Base-by-base conservation (phyloP, 2,329 filamentous ascomycete genomes). In the Intubia oerlemansii region DNA sequence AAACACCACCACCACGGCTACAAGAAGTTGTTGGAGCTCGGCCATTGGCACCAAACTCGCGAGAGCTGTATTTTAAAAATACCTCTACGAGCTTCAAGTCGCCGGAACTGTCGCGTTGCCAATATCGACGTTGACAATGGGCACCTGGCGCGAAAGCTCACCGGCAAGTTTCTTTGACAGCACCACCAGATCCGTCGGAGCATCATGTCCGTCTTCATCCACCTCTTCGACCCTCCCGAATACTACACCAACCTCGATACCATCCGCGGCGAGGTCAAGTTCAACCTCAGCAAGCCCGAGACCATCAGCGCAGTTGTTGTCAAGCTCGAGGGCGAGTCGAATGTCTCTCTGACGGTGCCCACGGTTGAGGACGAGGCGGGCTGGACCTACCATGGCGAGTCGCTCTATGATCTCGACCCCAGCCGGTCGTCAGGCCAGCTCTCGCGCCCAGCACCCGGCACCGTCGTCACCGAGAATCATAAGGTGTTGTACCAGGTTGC, bases 191-290 rank as follows among this genome's bases (percentile, higher is more conserved):
- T n/a, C n/a, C n/a, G n/a, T n/a, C n/a, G n/a, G n/a, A n/a, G n/a
- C n/a, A n/a, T n/a, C 13, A 20, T 76, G 71, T 69, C 71, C 27
- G 65, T 78, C 42, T 59, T 65, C 34, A 67, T 81, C 41, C 52
- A 58, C 26, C 62, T 81, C 39, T 66, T 78, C 41, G 59, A 68
- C 41, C 62, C 62, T 28, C 69, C 70, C 38, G 62, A 69, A 39
- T 75, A 76, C 54, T 80, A 75, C 49, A 85, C 79, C 29, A 85
- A 85, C 44, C 67, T 84, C 41, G 79, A 85, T 48, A 53, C 64
- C 35, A 62, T 88, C 34, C 60, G 57, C 17, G 79, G 79, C 30
- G 57, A 60, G 34, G 51, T 73, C 17, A 43, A 68, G 28, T 48
- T 74, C 17, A 47, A 42, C 13, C 50, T 73, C 37, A 68, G 62